These are phyloP conservation scores for Aschersonia sp. DNA, from an alignment of 2,329 filamentous ascomycete genomes.

Conservation along the genomic window DNA sequence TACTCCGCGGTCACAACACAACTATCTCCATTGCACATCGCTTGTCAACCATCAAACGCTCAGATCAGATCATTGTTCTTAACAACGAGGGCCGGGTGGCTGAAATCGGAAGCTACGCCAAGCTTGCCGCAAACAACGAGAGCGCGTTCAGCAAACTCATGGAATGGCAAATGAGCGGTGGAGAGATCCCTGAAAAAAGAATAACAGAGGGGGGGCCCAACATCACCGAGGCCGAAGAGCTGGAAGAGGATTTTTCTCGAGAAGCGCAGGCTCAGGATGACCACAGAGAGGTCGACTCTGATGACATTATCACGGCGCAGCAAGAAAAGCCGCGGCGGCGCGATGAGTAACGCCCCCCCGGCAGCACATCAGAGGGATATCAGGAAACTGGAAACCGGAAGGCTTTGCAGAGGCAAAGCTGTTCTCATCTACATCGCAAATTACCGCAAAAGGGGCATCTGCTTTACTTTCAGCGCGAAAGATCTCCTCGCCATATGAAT, in stretches of 20 bases:
- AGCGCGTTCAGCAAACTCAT: conserved; percentile 92
- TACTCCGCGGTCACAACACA: conserved; percentile 79
- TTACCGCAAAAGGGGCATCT: no score
- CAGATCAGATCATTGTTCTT: conserved; percentile 87
- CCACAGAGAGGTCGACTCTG: neutral
- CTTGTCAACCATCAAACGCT: conserved; percentile 89
- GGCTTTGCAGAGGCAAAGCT: no score
- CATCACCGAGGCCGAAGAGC: conserved; percentile 36
- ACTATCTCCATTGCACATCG: conserved; percentile 97
- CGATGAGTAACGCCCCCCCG: neutral
- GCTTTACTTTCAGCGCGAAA: no score
- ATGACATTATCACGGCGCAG: neutral
- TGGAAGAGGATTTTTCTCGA: conserved; percentile 28
- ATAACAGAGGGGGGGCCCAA: conserved; percentile 19
- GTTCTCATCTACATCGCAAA: no score
- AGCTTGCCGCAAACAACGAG: conserved; percentile 56
- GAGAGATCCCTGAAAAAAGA: conserved; percentile 40
- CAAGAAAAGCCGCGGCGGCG: neutral
- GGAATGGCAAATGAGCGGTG: conserved; percentile 96
- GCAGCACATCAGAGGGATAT: no score
- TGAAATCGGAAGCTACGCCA: conserved; percentile 72
- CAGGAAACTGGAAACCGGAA: no score
- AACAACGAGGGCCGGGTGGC: conserved; percentile 77
- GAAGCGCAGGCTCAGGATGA: conserved; percentile 7
- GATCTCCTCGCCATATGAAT: no score